Conservation (phyloP, 169 alveolate genomes). For the Blepharisma undulans region DNA sequence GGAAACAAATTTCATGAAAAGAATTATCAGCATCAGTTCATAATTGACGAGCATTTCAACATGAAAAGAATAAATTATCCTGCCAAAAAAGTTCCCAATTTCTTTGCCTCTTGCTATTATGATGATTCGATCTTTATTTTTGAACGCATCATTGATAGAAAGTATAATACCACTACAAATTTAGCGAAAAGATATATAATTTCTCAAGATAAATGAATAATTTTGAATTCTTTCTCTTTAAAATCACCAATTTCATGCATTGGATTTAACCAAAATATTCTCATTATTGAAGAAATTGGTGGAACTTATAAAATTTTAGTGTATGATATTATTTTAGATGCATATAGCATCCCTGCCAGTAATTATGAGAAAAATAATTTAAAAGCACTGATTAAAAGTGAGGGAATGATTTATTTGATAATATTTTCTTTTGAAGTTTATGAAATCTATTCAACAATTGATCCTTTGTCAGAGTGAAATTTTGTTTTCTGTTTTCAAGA, state of each 20-base stretch:
- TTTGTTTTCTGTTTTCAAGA: not conserved
- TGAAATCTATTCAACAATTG: not conserved
- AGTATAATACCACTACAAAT: not conserved
- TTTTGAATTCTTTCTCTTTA: not conserved
- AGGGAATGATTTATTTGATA: not conserved
- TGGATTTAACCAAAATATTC: not conserved
- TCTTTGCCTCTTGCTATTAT: not conserved
- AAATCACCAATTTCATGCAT: not conserved
- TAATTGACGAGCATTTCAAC: not conserved
- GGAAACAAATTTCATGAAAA: no score
- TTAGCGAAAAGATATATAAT: no score
- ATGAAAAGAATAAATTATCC: not conserved
- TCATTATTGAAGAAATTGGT: not conserved
- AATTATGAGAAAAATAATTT: not conserved
- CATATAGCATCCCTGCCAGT: not conserved
- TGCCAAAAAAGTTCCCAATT: not conserved
- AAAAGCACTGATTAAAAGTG: not conserved
- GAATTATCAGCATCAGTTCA: not conserved
- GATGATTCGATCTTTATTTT: not conserved
- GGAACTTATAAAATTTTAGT: no score
- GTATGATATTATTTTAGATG: not conserved
- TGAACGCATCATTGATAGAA: not conserved
- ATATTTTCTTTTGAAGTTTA: no score
- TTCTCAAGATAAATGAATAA: not conserved
- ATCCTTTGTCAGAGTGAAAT: not conserved